Base-by-base conservation (phyloP, 768 basidiomycete species). In the Agaricus blazei region DNA sequence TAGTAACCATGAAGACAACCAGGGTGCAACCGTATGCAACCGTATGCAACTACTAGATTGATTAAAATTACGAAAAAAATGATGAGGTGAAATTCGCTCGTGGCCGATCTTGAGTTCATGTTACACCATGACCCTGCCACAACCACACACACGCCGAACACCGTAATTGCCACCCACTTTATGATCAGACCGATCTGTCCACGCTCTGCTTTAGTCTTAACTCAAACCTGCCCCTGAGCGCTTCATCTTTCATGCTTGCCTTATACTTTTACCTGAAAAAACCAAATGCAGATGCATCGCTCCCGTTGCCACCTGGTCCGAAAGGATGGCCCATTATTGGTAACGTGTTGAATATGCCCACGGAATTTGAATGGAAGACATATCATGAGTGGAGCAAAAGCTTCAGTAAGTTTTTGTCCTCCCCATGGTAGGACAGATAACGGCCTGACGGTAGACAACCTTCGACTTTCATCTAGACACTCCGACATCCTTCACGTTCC, bases 281-380 rank as follows among this genome's bases (percentile, higher is more conserved):
- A 27, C 31, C 48, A 15, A 44, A 50, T 29, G 19, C 48, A 38
- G 27, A 52, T 29, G 24, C 47, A 50, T 40, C 48, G 19, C 38
- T 66, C 9, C 68, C 65, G 0, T 61, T 76, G 6, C 75, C 75
- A 9, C 76, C 76, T n/a, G 76, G 76, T 41, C 76, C 76, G 1
- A 71, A 60, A 45, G 67, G 67, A 26, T 63, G 70, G n/a, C 74
- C 74, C 26, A 36, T 78, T 9, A 63, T 76, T 28, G 75, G 75
- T 7, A 77, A 75, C 58, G 50, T 77, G 5, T 46, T 68, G 26
- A 68, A 77, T 46, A 59, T 79, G 52, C 77, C 77, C 4, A 59
- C 64, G 37, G 64, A 64, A 36, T 59, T 67, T 27, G 69, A 73
- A 51, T 72, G 74, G 62, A 59, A 58, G 15, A 69, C 72, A 1